These are phyloP conservation scores for Russula griseocarnosa DNA, from an alignment of 768 basidiomycete species.

Conservation along the genomic window DNA sequence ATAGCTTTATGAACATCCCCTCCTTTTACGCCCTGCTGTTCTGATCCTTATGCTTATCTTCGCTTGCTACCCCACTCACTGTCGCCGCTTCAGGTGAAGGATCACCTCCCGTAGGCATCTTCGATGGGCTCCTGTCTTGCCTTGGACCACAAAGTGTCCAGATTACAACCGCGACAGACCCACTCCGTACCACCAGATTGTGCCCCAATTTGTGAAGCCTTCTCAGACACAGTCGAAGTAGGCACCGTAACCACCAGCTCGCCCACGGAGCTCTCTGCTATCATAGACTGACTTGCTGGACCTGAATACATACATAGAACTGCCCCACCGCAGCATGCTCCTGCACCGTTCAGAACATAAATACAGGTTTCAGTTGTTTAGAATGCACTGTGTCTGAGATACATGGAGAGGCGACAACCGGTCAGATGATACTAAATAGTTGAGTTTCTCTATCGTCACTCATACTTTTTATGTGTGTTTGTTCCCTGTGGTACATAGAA, in stretches of 20 bases:
- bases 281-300: neutral
- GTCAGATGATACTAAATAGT: neutral
- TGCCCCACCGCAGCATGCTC: neutral
- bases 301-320: neutral
- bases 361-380: neutral
- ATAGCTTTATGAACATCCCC: neutral
- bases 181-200: neutral
- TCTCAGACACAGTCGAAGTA: neutral
- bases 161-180: neutral
- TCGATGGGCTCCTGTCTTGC: too few species aligned
- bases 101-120: neutral
- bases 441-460: neutral
- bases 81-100: neutral
- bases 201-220: neutral
- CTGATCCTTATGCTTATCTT: neutral
- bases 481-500: neutral
- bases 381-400: neutral
- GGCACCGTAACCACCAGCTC: neutral
- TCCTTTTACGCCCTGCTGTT: neutral
- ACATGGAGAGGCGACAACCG: neutral
- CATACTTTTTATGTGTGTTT: too few species aligned
- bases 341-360: slow-evolving; percentile 2
- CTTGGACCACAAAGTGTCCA: too few species aligned
- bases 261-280: too few species aligned
- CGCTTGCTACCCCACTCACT: neutral